Base-by-base conservation (phyloP, 1,284 basidiomycete species). In the Vanrija humicola region DNA sequence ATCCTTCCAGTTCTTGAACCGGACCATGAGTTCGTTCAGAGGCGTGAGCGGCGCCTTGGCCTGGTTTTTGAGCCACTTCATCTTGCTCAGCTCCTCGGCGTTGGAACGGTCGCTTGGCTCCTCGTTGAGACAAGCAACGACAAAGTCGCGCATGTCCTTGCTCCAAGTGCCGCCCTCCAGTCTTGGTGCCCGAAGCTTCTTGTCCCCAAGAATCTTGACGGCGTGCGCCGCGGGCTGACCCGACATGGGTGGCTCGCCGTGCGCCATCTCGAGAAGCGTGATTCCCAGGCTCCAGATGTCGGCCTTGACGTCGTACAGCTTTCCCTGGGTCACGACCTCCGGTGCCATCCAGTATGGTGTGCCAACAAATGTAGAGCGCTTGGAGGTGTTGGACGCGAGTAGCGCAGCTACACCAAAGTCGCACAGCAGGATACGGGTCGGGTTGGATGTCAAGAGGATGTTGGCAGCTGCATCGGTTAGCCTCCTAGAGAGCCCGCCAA, bases 271-370 rank as follows among this genome's bases (percentile, higher is more conserved):
- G 67, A 90, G 92, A 19, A 95, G 82, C 73, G 93, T 89, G 70
- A 98, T 95, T 6, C 94, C 94, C 55, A 98, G 78, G 67, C 90
- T 92, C 94, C 94, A 98, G 44, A 98, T 91, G 68, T 98, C 95
- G 5, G 94, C 95, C 74, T 94, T 95, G 50, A 89, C 88, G 69
- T 98, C 94, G 76, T 98, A 98, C 44, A 87, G 82, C 34, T 89
- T 85, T 3, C 88, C 85, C 40, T 87, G 85, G 59, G 91, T 88
- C 16, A 95, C 89, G 6, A 98, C 92, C 76, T 98, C 95, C 0
- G 94, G 94, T 0, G 94, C 94, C 95, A 98, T 98, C 94, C 94
- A 98, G 72, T 95, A 91, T 0, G 93, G 94, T 0, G 95, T 98
- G 1, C 95, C 95, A 58, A 94, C 90, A 63, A 97, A 85, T 0